phyloP scores from a whole-genome alignment of 2,329 filamentous ascomycete genomes.

The Cladosporium austrohemisphaericum region DNA sequence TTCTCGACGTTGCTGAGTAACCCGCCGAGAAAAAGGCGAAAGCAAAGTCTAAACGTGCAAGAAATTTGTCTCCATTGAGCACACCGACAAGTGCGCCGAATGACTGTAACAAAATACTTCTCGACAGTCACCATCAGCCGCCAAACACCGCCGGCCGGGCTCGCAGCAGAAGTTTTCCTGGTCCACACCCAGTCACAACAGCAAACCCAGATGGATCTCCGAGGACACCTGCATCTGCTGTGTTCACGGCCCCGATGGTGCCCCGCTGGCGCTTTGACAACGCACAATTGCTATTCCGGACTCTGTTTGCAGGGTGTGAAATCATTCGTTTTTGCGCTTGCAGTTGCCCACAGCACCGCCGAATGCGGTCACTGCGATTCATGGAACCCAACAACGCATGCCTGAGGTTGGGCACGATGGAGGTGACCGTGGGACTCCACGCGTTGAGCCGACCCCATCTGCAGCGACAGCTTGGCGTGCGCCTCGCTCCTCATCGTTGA shows the following conservation, averaged over 20 bases:
- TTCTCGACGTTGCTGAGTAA: background rate
- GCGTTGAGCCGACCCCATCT: constrained; percentile 2
- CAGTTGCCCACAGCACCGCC: background rate
- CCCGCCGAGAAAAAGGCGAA: constrained; percentile 8
- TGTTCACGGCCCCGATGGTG: constrained; percentile 5
- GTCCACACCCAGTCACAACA: constrained; percentile 2
- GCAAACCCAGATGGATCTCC: constrained; percentile 6
- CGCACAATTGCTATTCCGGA: constrained; percentile 3
- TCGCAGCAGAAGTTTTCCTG: too few species aligned
- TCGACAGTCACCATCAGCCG: too few species aligned
- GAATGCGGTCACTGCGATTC: constrained; percentile 1
- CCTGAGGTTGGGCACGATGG: constrained; percentile 4
- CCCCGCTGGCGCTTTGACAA: constrained; percentile 9
- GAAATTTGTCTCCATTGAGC: too few species aligned
- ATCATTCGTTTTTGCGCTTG: background rate
- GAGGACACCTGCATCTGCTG: constrained; percentile 7
- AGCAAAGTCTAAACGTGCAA: too few species aligned
- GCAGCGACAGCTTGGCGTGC: constrained; percentile 1
- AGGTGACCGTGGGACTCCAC: background rate
- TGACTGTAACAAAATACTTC: too few species aligned
- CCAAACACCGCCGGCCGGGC: too few species aligned
- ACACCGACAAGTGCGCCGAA: too few species aligned
- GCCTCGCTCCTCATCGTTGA: too few species aligned
- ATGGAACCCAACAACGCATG: background rate
- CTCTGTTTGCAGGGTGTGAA: background rate